phyloP scores from a whole-genome alignment of 192 early-diverging fungal genomes.

The Coemansia sp. region DNA sequence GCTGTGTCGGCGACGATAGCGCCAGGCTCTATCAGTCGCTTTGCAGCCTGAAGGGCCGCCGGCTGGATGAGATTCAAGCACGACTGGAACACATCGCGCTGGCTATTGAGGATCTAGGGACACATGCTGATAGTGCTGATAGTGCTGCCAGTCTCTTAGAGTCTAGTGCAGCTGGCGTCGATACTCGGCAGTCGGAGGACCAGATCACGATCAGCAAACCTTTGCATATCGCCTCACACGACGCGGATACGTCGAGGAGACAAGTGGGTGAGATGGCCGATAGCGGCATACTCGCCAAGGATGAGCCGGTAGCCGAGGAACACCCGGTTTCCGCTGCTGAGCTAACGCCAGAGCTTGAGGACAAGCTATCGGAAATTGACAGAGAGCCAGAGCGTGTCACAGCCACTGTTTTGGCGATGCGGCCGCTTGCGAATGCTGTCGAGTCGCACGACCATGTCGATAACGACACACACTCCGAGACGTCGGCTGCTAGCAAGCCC shows the following conservation, averaged over 20 bases:
- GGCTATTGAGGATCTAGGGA: constrained; percentile 1
- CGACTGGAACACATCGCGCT: constrained; percentile 17
- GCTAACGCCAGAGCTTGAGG: neutral
- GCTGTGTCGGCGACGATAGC: neutral
- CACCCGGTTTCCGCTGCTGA: neutral
- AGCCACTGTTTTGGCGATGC: neutral
- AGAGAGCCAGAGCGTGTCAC: neutral
- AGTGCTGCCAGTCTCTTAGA: neutral
- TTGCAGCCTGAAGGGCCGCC: constrained; percentile 14
- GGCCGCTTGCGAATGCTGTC: neutral
- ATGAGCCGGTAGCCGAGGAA: neutral
- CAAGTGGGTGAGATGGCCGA: neutral
- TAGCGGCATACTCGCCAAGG: too few species aligned
- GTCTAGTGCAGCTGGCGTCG: neutral
- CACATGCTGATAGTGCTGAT: neutral
- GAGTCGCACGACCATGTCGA: neutral
- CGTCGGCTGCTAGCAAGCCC: neutral
- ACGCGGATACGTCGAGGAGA: neutral
- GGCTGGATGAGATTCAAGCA: constrained; percentile 35
- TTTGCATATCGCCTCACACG: neutral
- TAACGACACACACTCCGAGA: too few species aligned
- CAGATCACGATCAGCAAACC: neutral
- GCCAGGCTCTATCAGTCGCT: constrained; percentile 14
- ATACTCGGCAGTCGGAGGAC: too few species aligned
- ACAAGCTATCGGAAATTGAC: neutral